Percentiles rank a stretch among this genome's conserved stretches.
phyloP scores from a whole-genome alignment of 305 asterid species.

The Euphrasia arctica region DNA sequence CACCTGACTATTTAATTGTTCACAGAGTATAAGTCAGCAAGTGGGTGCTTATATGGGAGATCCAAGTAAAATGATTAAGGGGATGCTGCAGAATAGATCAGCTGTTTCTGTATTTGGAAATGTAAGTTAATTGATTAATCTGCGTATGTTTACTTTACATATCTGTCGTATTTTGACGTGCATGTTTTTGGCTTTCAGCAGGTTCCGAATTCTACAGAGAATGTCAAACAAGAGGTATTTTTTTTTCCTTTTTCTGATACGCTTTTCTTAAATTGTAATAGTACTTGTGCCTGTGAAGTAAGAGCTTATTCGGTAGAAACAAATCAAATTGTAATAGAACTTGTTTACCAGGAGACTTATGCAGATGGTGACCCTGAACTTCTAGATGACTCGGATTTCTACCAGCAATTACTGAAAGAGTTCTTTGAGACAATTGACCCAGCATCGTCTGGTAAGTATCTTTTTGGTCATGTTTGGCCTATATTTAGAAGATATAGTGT shows the following conservation, averaged over 20 bases:
- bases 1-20: constrained; percentile 32
- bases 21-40: constrained; percentile 88
- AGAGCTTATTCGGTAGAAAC: constrained; percentile 6
- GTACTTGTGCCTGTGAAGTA: constrained; percentile 3
- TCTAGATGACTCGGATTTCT: constrained; percentile 81
- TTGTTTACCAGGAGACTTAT: constrained; percentile 37
- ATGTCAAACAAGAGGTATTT: constrained; percentile 51
- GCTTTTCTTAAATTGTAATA: not conserved
- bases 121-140: constrained; percentile 31
- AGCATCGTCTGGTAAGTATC: constrained; percentile 67
- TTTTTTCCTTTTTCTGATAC: constrained; percentile 1
- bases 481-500: not conserved
- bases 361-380: constrained; percentile 80
- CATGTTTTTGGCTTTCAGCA: constrained; percentile 34
- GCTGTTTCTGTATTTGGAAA: constrained; percentile 80
- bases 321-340: not conserved
- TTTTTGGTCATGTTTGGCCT: constrained; percentile 1
- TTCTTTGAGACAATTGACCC: constrained; percentile 89
- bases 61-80: constrained; percentile 91
- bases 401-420: constrained; percentile 85
- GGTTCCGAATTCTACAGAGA: constrained; percentile 47
- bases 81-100: constrained; percentile 83
- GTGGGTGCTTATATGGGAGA: constrained; percentile 93
- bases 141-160: constrained; percentile 2
- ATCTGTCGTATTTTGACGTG: constrained; percentile 21